Base-by-base conservation (phyloP, 768 basidiomycete genomes). In the Russula sp. region DNA sequence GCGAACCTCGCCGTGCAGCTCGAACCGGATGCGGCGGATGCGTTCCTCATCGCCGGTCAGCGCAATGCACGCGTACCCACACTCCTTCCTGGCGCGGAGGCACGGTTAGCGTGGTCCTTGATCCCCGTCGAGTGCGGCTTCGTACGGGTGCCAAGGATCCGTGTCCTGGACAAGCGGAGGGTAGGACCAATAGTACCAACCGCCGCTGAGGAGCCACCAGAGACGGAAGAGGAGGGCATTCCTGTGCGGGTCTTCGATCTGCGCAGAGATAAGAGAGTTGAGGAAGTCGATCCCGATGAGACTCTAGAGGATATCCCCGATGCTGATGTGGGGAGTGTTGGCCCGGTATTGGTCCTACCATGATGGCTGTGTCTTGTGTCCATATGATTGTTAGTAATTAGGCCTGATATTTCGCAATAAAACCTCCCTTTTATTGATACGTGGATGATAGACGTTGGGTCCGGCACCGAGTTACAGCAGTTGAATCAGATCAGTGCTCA, bases 41-140 rank as follows among this genome's bases (percentile, higher is more conserved):
- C 80, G n/a, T 96, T 97, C 72, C 83, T 94, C 16, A 82, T 93
- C 46, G 82, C 90, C 3, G 94, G 95, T 0, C 70, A 88, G 39
- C 77, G 90, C 50, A 81, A 76, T 52, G 83, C 84, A 3, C 80
- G 84, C 10, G 65, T 92, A 9, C 85, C 90, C 2, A 73, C 87
- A 48, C 74, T 98, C n/a, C 75, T 90, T 46, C 87, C 93, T 0
- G 86, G 86, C 6, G 75, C 78, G 32, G 89, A 91, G 70, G 84
- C 84, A 66, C 78, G 72, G 60, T 55, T 92, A 22, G 73, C 73
- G 10, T 93, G 89, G 87, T 81, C 78, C 34, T 69, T 91, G 36
- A 79, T 90, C 34, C 87, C 90, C 1, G 71, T 91, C 42, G 87
- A 88, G 61, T 90, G 88, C 70, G 90, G 90, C 38, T 75, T 82